These are phyloP conservation scores for Phlebopus sp. DNA, from an alignment of 1,284 basidiomycete species.

Conservation along the genomic window DNA sequence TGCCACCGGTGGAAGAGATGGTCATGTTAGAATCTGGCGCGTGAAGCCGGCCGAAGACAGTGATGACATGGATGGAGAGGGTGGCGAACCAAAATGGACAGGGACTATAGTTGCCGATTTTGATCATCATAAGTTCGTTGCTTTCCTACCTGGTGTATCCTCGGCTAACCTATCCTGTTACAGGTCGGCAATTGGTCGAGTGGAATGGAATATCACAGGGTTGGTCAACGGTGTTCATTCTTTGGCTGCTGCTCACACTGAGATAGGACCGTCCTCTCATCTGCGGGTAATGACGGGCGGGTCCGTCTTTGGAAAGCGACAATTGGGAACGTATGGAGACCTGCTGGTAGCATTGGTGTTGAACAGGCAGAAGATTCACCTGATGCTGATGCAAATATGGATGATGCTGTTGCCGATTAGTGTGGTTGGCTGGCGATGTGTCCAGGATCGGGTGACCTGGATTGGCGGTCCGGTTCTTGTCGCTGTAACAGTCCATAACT, in stretches of 20 bases:
- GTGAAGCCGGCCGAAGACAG: conserved; percentile 53
- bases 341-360: conserved; percentile 74
- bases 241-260: conserved; percentile 8
- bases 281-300: conserved; percentile 86
- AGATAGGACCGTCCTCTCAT: conserved; percentile 80
- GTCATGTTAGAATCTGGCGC: conserved; percentile 86
- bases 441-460: background rate
- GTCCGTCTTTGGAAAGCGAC: conserved; percentile 88
- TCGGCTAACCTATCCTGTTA: conserved; percentile 11
- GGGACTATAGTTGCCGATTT: conserved; percentile 80
- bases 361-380: conserved; percentile 65
- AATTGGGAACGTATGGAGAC: conserved; percentile 69
- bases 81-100: conserved; percentile 61
- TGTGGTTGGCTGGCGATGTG: background rate
- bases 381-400: conserved; percentile 32
- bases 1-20: conserved; percentile 84
- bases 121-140: conserved; percentile 69
- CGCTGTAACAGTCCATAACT: no score
- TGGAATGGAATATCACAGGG: conserved; percentile 89
- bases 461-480: background rate
- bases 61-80: conserved; percentile 39
- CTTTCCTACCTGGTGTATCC: conserved; percentile 2
- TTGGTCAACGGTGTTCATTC: conserved; percentile 36
- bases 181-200: conserved; percentile 66
- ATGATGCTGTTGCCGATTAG: conserved; percentile 24